A percentile compares a stretch with the other conserved stretches of the same genome.
These are phyloP conservation scores for Fusarium brachygibbosum DNA, from an alignment of 2,329 filamentous ascomycete genomes.

Conservation along the genomic window DNA sequence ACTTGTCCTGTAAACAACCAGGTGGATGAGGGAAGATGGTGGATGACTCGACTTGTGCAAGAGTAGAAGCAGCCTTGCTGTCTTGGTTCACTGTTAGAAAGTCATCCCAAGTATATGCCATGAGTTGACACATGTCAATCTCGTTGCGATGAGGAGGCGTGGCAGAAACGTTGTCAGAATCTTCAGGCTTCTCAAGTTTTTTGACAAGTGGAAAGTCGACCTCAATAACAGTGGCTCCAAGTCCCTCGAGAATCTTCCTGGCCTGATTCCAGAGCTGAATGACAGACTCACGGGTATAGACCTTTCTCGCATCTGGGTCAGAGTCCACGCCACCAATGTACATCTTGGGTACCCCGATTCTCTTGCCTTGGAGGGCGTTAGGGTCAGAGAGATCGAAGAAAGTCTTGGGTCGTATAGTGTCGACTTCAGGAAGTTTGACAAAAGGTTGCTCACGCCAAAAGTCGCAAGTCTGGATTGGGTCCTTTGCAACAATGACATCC, in stretches of 20 bases:
- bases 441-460: constrained; percentile 35
- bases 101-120: constrained; percentile 18
- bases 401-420: constrained; percentile 5
- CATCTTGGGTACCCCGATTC: constrained; percentile 26
- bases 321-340: constrained; percentile 16
- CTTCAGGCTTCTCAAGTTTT: background rate
- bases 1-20: background rate
- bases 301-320: background rate
- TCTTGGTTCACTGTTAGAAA: background rate
- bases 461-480: constrained; percentile 13
- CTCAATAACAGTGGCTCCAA: constrained; percentile 4
- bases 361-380: constrained; percentile 12
- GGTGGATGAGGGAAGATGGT: constrained; percentile 3
- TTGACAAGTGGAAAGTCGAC: constrained; percentile 4
- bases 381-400: constrained; percentile 10
- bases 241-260: background rate
- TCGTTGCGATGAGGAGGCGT: constrained; percentile 12
- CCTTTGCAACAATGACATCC: constrained; percentile 17
- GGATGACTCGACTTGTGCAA: background rate
- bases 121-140: constrained; percentile 13
- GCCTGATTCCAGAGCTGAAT: constrained; percentile 3
- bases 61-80: background rate
- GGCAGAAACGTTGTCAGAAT: background rate
- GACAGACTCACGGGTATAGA: background rate
- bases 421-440: background rate